phyloP scores from a whole-genome alignment of 2,329 filamentous ascomycete species.

The Dryadomyces quercivorus region DNA sequence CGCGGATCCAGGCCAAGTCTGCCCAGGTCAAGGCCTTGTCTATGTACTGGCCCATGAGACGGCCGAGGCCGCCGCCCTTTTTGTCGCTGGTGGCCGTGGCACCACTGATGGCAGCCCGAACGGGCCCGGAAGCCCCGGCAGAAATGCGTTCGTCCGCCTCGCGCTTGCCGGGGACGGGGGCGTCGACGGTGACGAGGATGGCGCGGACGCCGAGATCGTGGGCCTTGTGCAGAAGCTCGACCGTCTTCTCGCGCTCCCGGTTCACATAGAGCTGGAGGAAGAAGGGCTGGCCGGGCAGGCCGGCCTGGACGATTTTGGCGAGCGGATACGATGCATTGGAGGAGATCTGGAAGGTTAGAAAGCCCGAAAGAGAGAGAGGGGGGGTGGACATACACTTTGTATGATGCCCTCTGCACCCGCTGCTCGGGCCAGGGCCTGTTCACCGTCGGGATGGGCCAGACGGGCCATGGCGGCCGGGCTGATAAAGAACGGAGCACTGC shows the following conservation, averaged over 20 bases:
- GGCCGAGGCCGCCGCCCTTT: constrained; percentile 33
- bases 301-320: constrained; percentile 9
- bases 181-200: constrained; percentile 42
- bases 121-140: not conserved
- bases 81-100: not conserved
- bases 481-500: constrained; percentile 29
- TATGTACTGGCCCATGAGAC: constrained; percentile 38
- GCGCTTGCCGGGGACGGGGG: constrained; percentile 42
- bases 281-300: constrained; percentile 17
- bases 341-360: constrained; percentile 20
- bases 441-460: constrained; percentile 37
- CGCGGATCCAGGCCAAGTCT: constrained; percentile 39
- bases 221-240: constrained; percentile 2
- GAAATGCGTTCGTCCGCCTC: constrained; percentile 39
- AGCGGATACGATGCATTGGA: constrained; percentile 13
- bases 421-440: constrained; percentile 35
- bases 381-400: constrained; percentile 11
- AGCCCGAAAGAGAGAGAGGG: not conserved
- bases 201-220: constrained; percentile 32
- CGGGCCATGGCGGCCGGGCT: constrained; percentile 37
- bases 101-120: not conserved
- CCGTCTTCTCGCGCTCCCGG: constrained; percentile 5
- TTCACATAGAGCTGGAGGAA: constrained; percentile 14
- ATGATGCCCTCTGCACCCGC: constrained; percentile 34
- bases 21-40: constrained; percentile 37